A percentile compares a stretch with the other conserved stretches of the same genome.
phyloP scores from a whole-genome alignment of 805 yeast genomes.

The Hanseniaspora clermontiae region DNA sequence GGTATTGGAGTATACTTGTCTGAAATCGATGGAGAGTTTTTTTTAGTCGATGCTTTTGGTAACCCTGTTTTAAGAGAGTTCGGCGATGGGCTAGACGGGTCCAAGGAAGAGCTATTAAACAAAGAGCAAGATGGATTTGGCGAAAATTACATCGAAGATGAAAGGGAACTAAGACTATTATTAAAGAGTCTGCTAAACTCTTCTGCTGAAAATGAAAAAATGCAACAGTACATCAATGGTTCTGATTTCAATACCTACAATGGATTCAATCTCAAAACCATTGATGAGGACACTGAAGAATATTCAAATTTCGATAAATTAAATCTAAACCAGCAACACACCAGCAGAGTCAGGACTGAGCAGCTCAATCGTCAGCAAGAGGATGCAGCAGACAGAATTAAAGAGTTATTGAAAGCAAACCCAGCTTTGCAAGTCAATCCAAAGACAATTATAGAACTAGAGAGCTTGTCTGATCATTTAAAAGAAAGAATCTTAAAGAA shows the following conservation, averaged over 20 bases:
- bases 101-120: background rate
- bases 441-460: slow-evolving; percentile 8
- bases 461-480: slow-evolving; percentile 6
- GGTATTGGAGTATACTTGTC: slow-evolving; percentile 13
- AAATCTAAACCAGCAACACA: slow-evolving; percentile 10
- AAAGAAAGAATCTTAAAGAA: slow-evolving; percentile 3
- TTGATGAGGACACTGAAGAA: background rate
- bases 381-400: slow-evolving; percentile 5
- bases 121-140: slow-evolving; percentile 10
- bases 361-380: slow-evolving; percentile 2
- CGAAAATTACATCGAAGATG: slow-evolving; percentile 2
- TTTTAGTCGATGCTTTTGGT: slow-evolving; percentile 16
- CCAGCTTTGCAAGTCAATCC: slow-evolving; percentile 11
- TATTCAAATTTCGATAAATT: slow-evolving; percentile 1
- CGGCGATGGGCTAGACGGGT: slow-evolving; percentile 11
- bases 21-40: slow-evolving; percentile 13
- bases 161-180: slow-evolving; percentile 3
- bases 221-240: background rate
- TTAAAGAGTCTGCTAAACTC: background rate
- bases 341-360: slow-evolving; percentile 2
- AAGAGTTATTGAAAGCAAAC: slow-evolving; percentile 1
- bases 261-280: background rate
- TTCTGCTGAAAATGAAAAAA: slow-evolving; percentile 10
- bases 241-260: background rate
- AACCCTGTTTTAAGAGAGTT: slow-evolving; percentile 17